These are phyloP conservation scores for Alternaria tenuissima DNA, from an alignment of 2,329 filamentous ascomycete genomes.

Conservation along the genomic window DNA sequence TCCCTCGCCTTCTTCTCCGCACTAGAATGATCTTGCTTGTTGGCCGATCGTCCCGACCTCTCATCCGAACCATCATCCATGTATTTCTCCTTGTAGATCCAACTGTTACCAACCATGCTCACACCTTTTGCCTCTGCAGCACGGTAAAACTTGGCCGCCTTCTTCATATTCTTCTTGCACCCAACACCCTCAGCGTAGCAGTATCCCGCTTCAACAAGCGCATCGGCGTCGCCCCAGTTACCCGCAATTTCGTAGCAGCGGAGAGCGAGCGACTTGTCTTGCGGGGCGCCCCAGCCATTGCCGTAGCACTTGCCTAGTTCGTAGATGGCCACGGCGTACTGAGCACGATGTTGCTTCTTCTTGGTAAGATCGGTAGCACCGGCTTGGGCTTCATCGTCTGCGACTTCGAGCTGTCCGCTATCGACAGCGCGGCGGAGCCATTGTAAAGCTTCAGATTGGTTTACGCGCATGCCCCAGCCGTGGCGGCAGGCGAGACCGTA, in stretches of 20 bases:
- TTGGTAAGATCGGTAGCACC: constrained; percentile 71
- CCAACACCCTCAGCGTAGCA: constrained; percentile 95
- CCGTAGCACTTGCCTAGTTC: constrained; percentile 96
- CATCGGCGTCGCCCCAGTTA: constrained; percentile 94
- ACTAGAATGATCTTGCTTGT: constrained; percentile 45
- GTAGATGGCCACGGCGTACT: constrained; percentile 95
- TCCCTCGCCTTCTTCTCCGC: constrained; percentile 70
- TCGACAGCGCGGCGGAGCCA: constrained; percentile 95
- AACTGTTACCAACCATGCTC: constrained; percentile 98
- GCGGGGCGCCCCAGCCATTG: constrained; percentile 97
- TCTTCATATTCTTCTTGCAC: constrained; percentile 95
- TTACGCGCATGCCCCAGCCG: constrained; percentile 96
- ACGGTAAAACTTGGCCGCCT: constrained; percentile 89
- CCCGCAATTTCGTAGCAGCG: constrained; percentile 97
- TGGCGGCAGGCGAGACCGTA: constrained; percentile 95
- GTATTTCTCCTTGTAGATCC: constrained; percentile 98
- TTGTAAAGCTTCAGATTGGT: constrained; percentile 85
- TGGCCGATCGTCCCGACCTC: constrained; percentile 49
- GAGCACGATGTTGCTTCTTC: constrained; percentile 83
- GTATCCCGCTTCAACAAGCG: constrained; percentile 91
- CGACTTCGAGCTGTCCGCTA: constrained; percentile 80
- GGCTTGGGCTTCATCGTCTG: constrained; percentile 75
- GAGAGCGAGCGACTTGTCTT: constrained; percentile 86
- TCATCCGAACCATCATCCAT: constrained; percentile 62
- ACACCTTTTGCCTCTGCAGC: constrained; percentile 91